These are phyloP conservation scores for Penicillium aurantiogriseum DNA, from an alignment of 2,329 filamentous ascomycete species.

Conservation along the genomic window DNA sequence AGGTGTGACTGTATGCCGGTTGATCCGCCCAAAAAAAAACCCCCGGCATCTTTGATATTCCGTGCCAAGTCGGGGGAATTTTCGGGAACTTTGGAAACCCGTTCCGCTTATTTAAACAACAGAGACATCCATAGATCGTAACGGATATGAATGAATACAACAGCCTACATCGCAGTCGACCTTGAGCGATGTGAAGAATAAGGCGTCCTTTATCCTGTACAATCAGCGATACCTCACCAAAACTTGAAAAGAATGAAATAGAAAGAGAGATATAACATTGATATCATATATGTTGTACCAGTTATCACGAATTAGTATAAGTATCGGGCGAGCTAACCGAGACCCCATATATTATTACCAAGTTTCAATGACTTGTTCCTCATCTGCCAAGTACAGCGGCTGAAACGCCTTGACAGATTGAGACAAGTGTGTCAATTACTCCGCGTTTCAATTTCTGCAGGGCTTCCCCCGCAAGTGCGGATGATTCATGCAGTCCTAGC, in stretches of 20 bases:
- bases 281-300: too few relatives aligned
- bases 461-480: neutral
- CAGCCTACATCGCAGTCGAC: too few relatives aligned
- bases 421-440: neutral
- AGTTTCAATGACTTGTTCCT: neutral
- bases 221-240: too few relatives aligned
- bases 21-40: neutral
- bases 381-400: neutral
- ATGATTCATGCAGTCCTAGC: neutral
- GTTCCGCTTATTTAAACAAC: too few relatives aligned
- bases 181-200: too few relatives aligned
- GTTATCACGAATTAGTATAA: too few relatives aligned
- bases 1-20: neutral
- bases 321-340: neutral
- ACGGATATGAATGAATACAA: too few relatives aligned
- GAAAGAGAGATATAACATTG: too few relatives aligned
- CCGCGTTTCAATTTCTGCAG: neutral
- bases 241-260: too few relatives aligned
- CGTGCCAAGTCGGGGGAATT: conserved; percentile 2
- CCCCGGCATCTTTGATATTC: neutral
- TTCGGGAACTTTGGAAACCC: neutral
- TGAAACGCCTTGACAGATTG: conserved; percentile 9
- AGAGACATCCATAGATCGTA: too few relatives aligned
- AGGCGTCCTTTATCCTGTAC: too few relatives aligned
- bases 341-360: neutral